Base-by-base conservation (phyloP, 2,329 filamentous ascomycete species). In the Furcasterigmium furcatum region DNA sequence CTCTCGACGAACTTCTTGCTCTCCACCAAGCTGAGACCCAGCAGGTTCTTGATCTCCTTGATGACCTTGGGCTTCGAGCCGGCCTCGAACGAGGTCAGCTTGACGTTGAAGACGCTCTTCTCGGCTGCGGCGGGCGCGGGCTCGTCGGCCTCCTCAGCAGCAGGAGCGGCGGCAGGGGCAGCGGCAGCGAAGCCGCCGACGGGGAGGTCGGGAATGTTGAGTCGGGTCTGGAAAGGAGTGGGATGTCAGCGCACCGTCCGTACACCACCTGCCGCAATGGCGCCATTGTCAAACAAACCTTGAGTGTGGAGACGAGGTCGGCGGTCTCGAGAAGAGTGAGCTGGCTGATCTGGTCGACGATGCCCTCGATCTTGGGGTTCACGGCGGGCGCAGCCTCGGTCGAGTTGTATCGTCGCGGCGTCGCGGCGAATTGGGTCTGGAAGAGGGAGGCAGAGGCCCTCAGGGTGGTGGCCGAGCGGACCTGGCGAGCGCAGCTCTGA, bases 1-100 rank as follows among this genome's bases (percentile, higher is more conserved):
- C 88, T 90, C 80, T 99, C 94, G 55, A 99, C 94, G 63, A 99
- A 99, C 79, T 99, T 99, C 87, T 99, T 99, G 74, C 89, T 95
- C 72, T 99, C 94, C 58, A 99, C 95, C 75, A 99, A 80, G 67
- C 88, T 95, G 64, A 99, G 73, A 36, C 94, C 94, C 50, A 99
- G 77, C 82, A 99, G 79, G 62, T 83, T 85, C 84, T 99, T 99
- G 76, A 99, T 81, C 77, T 99, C 94, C 82, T 99, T 99, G 80
- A 99, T 99, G 61, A 99, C 78, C 87, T 99, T 99, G 61, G 95
- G 91, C 79, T 99, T 99, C 54, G 92, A 76, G 42, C 73, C 79
- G 22, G 91, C 79, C 44, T 99, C 95, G 66, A 97, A 95, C 29
- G 86, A 87, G 69, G 88, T 80, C 52, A 99, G 84, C 77, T 96